Evolutionary conservation across 169 alveolate genomes (phyloP).

Genomic region (Cryptosporidium muris): DNA sequence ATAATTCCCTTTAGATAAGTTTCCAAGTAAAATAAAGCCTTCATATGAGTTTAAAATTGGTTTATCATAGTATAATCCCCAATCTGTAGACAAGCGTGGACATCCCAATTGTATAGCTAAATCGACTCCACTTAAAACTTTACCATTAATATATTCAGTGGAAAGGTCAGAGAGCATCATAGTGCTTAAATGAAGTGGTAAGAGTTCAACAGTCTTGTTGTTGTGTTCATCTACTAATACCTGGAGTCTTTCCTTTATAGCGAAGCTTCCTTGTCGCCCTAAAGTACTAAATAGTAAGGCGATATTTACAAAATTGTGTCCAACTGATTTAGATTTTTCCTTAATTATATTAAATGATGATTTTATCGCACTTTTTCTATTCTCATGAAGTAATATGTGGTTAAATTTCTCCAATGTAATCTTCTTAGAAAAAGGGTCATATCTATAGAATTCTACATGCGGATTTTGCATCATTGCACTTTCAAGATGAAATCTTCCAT

Average conservation of each 20-base stretch:
- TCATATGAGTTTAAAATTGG: conserved; percentile 98
- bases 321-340: background rate
- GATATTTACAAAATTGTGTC: conserved; percentile 60
- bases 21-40: conserved; percentile 92
- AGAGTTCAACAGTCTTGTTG: conserved; percentile 64
- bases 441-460: conserved; percentile 86
- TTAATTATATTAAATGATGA: conserved; percentile 59
- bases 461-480: conserved; percentile 98
- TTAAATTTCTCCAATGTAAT: conserved; percentile 90
- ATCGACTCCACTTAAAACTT: conserved; percentile 17
- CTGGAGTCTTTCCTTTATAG: conserved; percentile 83
- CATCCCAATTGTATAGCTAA: conserved; percentile 91
- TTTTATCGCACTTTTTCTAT: conserved; percentile 84
- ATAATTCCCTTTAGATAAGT: conserved; percentile 71
- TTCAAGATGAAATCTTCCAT: conserved; percentile 99
- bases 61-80: conserved; percentile 93
- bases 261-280: conserved; percentile 87
- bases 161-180: conserved; percentile 26
- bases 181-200: background rate
- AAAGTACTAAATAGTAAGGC: conserved; percentile 82
- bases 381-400: conserved; percentile 83
- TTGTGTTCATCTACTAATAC: conserved; percentile 77
- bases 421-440: conserved; percentile 92
- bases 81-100: conserved; percentile 98
- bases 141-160: conserved; percentile 3